Evolutionary conservation across 805 yeast genomes (phyloP), one percentile per base, ranked within the genome.

Genomic region (Isabelozyma heimii): DNA sequence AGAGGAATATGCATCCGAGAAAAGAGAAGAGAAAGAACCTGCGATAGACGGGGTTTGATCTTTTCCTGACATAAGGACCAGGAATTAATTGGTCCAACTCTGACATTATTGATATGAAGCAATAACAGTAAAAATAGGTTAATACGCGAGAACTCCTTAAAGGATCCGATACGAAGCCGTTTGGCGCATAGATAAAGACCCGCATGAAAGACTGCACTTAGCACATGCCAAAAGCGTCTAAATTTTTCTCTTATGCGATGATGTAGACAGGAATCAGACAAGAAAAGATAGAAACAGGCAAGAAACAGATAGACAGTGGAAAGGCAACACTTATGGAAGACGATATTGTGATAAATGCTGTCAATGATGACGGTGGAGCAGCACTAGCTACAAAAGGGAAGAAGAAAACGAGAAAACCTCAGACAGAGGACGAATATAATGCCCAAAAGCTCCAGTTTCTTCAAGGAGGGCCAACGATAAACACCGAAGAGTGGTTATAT

Each of bases 371-470:
- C 27, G 4, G 27, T n/a, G 16, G 10, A 14, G 43, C 4, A 9
- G 27, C 14, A 9, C 8, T 20, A 20, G 20, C 27, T n/a, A 30
- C 37, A 37, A 14, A 35, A 35, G 30, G 14, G 35, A 28, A 44
- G 6, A 51, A 45, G 38, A 77, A 75, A 47, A 63, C 75, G 24
- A 76, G 97, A 40, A 89, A 87, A 57, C 84, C 83, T 0, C 97
- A 90, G 60, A 59, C 85, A 0, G 83, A 81, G 40, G 91, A 84
- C 47, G 87, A 80, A 48, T 90, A 69, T 54, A 66, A 60, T 33
- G 59, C 50, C 8, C 92, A 90, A 63, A 68, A 70, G 51, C 52
- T 53, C 2, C 79, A 76, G 57, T 89, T 82, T 59, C 66, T 65
- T 52, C 43, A 55, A 0, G 60, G 70, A 0, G 95, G 95, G 0